phyloP scores from a whole-genome alignment of 1,139 yeast species.

The Magnusiomyces fungicola region DNA sequence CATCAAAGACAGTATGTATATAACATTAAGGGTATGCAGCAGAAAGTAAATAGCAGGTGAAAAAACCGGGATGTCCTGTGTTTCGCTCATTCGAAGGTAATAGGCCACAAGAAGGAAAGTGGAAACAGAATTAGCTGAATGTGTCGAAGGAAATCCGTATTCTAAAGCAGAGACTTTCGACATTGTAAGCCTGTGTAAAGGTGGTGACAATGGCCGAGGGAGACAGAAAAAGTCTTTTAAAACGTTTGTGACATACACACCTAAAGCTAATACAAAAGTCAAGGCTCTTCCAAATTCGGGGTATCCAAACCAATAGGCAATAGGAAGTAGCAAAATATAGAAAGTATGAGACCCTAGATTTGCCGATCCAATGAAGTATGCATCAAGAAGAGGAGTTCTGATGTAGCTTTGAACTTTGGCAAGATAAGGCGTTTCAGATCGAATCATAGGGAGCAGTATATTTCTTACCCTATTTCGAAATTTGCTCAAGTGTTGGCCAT shows the following conservation, averaged over 20 bases:
- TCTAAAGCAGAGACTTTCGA: slow-evolving; percentile 84
- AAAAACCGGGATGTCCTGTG: neutral
- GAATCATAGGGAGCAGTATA: slow-evolving; percentile 49
- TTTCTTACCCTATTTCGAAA: slow-evolving; percentile 53
- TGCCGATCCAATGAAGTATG: slow-evolving; percentile 83
- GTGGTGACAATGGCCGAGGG: slow-evolving; percentile 92
- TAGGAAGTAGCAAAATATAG: slow-evolving; percentile 80
- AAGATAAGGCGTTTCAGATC: slow-evolving; percentile 59
- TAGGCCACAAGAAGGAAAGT: slow-evolving; percentile 49
- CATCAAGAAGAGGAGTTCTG: slow-evolving; percentile 52
- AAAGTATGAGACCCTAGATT: slow-evolving; percentile 90
- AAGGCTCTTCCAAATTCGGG: slow-evolving; percentile 52
- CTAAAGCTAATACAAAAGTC: slow-evolving; percentile 72
- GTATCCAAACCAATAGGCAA: slow-evolving; percentile 80
- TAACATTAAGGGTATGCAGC: slow-evolving; percentile 22
- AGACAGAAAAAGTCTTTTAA: slow-evolving; percentile 80
- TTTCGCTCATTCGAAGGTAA: neutral
- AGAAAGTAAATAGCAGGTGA: slow-evolving; percentile 14
- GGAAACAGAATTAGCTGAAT: slow-evolving; percentile 86
- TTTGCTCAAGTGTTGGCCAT: slow-evolving; percentile 50
- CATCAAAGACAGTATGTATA: slow-evolving; percentile 61
- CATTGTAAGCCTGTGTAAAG: slow-evolving; percentile 82
- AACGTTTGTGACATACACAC: slow-evolving; percentile 72
- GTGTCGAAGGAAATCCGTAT: slow-evolving; percentile 93
- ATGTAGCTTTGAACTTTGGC: slow-evolving; percentile 47